These are phyloP conservation scores for Populus simonii DNA, from an alignment of 345 rosid species.

Conservation along the genomic window DNA sequence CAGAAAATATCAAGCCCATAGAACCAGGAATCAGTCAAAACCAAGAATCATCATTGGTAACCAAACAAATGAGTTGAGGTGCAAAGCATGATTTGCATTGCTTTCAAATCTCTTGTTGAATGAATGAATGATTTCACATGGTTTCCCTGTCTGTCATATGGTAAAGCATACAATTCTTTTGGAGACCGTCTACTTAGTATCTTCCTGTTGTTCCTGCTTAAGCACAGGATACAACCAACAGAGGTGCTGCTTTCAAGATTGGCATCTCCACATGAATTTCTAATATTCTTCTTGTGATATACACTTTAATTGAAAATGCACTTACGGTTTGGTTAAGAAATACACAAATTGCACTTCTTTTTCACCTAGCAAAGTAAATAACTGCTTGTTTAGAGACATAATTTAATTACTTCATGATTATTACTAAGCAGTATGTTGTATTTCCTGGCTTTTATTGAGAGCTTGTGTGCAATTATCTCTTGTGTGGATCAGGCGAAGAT, in stretches of 20 bases:
- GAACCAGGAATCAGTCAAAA: background rate
- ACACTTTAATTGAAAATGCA: background rate
- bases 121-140: background rate
- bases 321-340: background rate
- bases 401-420: background rate
- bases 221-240: background rate
- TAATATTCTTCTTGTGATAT: background rate
- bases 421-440: background rate
- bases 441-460: conserved; percentile 4
- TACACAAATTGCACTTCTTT: background rate
- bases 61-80: background rate
- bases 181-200: background rate
- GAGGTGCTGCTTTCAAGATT: background rate
- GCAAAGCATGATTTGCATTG: background rate
- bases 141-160: background rate
- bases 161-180: background rate
- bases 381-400: background rate
- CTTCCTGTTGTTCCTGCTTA: background rate
- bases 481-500: conserved; percentile 61
- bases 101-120: background rate
- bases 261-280: background rate
- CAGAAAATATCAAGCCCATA: background rate
- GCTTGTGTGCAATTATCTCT: conserved; percentile 8
- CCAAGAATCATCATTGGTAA: background rate
- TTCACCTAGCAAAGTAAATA: background rate